These are phyloP conservation scores for Pseudogymnoascus sp. DNA, from an alignment of 2,329 filamentous ascomycete genomes.

Conservation along the genomic window DNA sequence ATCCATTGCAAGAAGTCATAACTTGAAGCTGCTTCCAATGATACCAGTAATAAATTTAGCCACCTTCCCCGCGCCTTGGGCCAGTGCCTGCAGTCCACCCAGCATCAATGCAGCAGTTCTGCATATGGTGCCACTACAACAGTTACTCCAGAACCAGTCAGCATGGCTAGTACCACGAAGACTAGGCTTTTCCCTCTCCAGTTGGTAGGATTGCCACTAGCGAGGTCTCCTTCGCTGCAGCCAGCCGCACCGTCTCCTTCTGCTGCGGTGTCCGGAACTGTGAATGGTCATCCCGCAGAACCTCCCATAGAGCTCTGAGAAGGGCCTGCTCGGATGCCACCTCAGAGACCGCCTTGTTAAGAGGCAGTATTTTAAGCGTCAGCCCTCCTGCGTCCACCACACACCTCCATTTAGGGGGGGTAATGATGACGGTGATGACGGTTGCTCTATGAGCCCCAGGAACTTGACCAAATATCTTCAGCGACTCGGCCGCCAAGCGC, in stretches of 20 bases:
- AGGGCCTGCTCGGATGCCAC: background rate
- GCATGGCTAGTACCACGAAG: slow-evolving; percentile 10
- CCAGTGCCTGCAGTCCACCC: slow-evolving; percentile 9
- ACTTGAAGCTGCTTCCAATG: background rate
- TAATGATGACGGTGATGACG: slow-evolving; percentile 3
- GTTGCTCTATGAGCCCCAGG: slow-evolving; percentile 7
- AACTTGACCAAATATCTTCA: slow-evolving; percentile 15
- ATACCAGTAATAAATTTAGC: slow-evolving; percentile 1
- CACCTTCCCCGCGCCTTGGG: background rate
- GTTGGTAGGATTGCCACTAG: slow-evolving; percentile 9
- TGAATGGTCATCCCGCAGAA: background rate
- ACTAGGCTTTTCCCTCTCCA: slow-evolving; percentile 10
- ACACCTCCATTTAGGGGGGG: background rate
- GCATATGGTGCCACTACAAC: slow-evolving; percentile 7
- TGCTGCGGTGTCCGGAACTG: background rate
- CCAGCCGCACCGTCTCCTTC: background rate
- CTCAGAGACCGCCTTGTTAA: background rate
- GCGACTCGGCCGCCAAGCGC: slow-evolving; percentile 13
- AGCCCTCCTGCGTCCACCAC: background rate
- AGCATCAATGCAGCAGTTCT: background rate
- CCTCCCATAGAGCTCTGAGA: background rate
- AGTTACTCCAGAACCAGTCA: background rate
- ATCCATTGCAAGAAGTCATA: background rate
- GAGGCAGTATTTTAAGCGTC: background rate
- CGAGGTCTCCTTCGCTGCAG: background rate